Evolutionary conservation across 2,329 filamentous ascomycete species (phyloP), one percentile per base, ranked within the genome.

Genomic region (Elsinoe necatrix): DNA sequence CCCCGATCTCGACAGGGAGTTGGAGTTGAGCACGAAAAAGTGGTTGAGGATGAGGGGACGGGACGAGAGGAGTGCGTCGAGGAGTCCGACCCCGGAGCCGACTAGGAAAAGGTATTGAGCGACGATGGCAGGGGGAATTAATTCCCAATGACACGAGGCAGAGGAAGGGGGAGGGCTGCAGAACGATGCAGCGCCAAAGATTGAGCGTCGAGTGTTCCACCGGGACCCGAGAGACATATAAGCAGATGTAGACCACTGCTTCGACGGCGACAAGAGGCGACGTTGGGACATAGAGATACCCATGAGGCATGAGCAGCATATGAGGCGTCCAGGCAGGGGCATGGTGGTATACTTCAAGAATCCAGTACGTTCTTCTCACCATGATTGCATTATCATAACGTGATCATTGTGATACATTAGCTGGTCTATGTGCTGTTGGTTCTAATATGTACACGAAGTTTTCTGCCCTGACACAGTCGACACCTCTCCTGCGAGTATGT

Each of bases 21-120:
- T 98, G 64, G 84, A 87, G 61, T 79, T 97, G 64, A 83, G 83
- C 66, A 97, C 92, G 61, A 95, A 95, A 81, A 97, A 97, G 79
- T 97, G 92, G 91, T 76, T 97, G 68, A 88, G 88, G 76, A 75
- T 83, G 74, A 80, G 89, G 60, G 92, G 90, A 18, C 79, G 87
- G 65, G 92, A 96, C 74, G 85, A 86, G 68, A 82, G 89, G 72
- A 95, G 89, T 71, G 82, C 84, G 61, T 87, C 77, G 62, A 81
- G 89, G 67, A 95, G 88, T 69, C 89, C 91, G 0, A 93, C 86
- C 64, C 92, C 92, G 2, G 89, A 95, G 71, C 88, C 89, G 4
- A 82, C 84, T 60, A 82, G 86, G 67, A 84, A 84, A 72, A 80
- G 88, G 65, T 86, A 76, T 68, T 89, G 79, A 68, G 50, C 9